A percentile compares a stretch with the other conserved stretches of the same genome.
Evolutionary conservation across 2,329 filamentous ascomycete species (phyloP).

Genomic region (Claviceps sp.): DNA sequence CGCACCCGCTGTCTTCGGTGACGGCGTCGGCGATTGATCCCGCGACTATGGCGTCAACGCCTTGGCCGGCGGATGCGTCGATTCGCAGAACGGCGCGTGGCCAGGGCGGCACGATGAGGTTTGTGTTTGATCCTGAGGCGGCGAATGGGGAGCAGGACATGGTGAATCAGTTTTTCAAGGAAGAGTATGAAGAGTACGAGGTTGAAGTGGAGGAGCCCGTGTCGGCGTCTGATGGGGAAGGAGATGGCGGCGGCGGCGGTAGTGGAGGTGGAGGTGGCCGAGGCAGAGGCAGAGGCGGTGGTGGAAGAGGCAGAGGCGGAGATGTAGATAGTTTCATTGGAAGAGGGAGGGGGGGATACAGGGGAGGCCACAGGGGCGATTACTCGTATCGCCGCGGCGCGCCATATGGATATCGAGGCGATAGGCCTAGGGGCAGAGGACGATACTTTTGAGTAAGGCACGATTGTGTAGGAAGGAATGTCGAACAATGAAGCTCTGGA

Average conservation of each 20-base stretch:
- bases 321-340: background rate
- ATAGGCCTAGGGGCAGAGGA: slow-evolving; percentile 20
- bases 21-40: slow-evolving; percentile 7
- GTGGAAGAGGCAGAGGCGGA: slow-evolving; percentile 6
- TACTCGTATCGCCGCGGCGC: slow-evolving; percentile 13
- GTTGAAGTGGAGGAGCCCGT: slow-evolving; percentile 60
- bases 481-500: too few species aligned
- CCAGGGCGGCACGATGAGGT: slow-evolving; percentile 67
- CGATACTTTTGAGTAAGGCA: slow-evolving; percentile 16
- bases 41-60: slow-evolving; percentile 20
- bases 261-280: slow-evolving; percentile 3
- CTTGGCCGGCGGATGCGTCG: slow-evolving; percentile 22
- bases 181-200: slow-evolving; percentile 65
- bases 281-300: slow-evolving; percentile 11
- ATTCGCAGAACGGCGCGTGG: slow-evolving; percentile 23
- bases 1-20: slow-evolving; percentile 19
- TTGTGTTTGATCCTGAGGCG: slow-evolving; percentile 71
- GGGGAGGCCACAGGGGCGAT: slow-evolving; percentile 17
- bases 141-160: slow-evolving; percentile 57
- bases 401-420: slow-evolving; percentile 22
- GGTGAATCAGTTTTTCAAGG: slow-evolving; percentile 55
- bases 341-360: slow-evolving; percentile 13
- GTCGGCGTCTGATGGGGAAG: slow-evolving; percentile 14
- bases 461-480: background rate
- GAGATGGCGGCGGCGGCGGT: slow-evolving; percentile 5